phyloP scores from a whole-genome alignment of 1,284 basidiomycete species.

The Fomitopsis pinicola region DNA sequence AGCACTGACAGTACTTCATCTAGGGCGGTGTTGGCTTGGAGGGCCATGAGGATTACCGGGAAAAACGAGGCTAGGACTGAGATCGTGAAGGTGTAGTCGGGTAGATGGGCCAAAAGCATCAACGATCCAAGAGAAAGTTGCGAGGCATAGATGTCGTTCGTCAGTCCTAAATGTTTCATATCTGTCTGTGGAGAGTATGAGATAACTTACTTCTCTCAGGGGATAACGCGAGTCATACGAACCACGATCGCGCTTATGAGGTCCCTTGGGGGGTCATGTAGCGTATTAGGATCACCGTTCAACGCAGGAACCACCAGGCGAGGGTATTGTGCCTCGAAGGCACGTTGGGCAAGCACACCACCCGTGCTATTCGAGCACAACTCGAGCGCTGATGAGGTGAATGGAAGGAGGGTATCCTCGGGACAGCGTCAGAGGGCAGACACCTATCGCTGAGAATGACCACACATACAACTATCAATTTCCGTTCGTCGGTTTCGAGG shows the following conservation, averaged over 20 bases:
- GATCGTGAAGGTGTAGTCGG: constrained; percentile 17
- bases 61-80: constrained; percentile 32
- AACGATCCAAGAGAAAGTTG: constrained; percentile 34
- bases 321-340: constrained; percentile 45
- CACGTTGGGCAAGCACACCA: constrained; percentile 40
- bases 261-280: not conserved
- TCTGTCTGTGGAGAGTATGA: constrained; percentile 15
- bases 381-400: constrained; percentile 38
- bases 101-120: constrained; percentile 45
- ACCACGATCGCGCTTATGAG: constrained; percentile 12
- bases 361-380: constrained; percentile 37
- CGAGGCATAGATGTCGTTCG: constrained; percentile 8
- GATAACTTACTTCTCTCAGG: not conserved
- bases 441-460: constrained; percentile 24
- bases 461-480: constrained; percentile 1
- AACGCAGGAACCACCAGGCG: constrained; percentile 13
- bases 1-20: constrained; percentile 58
- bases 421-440: not conserved
- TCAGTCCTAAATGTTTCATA: constrained; percentile 17
- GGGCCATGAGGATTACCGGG: constrained; percentile 41
- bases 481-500: constrained; percentile 16
- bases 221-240: not conserved
- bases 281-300: not conserved
- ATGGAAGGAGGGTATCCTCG: constrained; percentile 36
- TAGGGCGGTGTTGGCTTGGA: constrained; percentile 47